Percentiles rank a stretch among this genome's conserved stretches.
phyloP scores from a whole-genome alignment of 306 rosid genomes.

The Styphnolobium japonicum region DNA sequence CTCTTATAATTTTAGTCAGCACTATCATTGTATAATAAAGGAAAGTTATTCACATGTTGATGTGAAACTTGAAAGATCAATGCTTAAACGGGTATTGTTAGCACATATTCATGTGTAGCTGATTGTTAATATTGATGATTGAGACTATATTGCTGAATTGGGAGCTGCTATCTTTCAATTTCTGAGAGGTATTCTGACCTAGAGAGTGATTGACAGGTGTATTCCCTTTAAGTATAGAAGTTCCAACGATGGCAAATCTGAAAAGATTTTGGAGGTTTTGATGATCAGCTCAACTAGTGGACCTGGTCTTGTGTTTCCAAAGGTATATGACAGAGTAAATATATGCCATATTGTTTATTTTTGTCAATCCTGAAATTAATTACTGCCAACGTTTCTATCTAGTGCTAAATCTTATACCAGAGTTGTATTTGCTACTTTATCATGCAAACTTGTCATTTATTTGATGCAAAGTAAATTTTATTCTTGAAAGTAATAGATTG shows the following conservation, averaged over 20 bases:
- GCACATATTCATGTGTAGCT: too few relatives aligned
- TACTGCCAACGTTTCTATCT: neutral
- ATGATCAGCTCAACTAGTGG: constrained; percentile 62
- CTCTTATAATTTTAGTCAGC: neutral
- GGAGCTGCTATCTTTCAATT: neutral
- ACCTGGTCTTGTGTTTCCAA: constrained; percentile 60
- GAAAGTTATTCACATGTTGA: neutral
- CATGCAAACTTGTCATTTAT: too few relatives aligned
- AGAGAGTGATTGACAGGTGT: constrained; percentile 38
- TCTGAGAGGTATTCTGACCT: neutral
- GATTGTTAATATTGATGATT: too few relatives aligned
- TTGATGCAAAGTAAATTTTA: too few relatives aligned
- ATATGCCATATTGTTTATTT: neutral
- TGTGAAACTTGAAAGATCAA: neutral
- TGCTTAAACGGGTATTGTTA: neutral
- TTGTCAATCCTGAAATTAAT: neutral
- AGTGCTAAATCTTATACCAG: neutral
- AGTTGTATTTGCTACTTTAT: neutral
- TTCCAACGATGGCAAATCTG: constrained; percentile 28
- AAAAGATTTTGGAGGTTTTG: constrained; percentile 52
- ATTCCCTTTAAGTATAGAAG: constrained; percentile 52
- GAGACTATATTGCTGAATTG: neutral
- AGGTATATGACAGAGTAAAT: constrained; percentile 29
- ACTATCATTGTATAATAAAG: neutral
- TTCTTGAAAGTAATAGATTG: too few relatives aligned